Conservation (phyloP, 768 basidiomycete species). For the Cystofilobasidium bisporidii region DNA sequence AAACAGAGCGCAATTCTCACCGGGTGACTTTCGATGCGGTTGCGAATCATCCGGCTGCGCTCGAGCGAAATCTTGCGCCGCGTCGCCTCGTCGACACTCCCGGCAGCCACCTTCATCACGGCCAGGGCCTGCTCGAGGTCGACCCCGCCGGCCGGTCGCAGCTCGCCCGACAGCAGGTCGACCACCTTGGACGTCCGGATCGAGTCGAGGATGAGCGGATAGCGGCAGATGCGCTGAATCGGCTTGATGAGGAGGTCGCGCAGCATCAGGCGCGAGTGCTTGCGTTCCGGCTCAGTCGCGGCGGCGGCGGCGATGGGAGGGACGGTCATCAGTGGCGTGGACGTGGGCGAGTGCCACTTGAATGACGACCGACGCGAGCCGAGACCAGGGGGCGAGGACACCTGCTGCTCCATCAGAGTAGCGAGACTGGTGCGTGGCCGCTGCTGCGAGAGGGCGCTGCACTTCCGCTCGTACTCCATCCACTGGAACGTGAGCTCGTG, state of each 20-base stretch:
- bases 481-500: conserved; percentile 65
- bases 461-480: conserved; percentile 72
- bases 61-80: conserved; percentile 54
- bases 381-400: conserved; percentile 13
- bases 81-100: conserved; percentile 71
- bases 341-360: conserved; percentile 13
- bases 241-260: conserved; percentile 93
- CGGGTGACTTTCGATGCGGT: conserved; percentile 48
- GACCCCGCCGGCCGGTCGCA: conserved; percentile 33
- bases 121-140: conserved; percentile 43
- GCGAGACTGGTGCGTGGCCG: conserved; percentile 22
- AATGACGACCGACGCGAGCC: conserved; percentile 29
- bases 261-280: conserved; percentile 37
- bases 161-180: conserved; percentile 7
- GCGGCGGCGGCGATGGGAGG: too few species aligned
- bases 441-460: conserved; percentile 49
- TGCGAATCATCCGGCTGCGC: conserved; percentile 60
- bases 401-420: conserved; percentile 7
- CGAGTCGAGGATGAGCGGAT: conserved; percentile 69
- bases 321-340: neutral
- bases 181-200: conserved; percentile 7
- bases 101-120: conserved; percentile 66
- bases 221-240: conserved; percentile 91
- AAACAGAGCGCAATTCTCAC: conserved; percentile 28
- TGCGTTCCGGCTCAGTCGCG: conserved; percentile 3